These are phyloP conservation scores for Sophora flavescens DNA, from an alignment of 306 rosid species.

Conservation along the genomic window DNA sequence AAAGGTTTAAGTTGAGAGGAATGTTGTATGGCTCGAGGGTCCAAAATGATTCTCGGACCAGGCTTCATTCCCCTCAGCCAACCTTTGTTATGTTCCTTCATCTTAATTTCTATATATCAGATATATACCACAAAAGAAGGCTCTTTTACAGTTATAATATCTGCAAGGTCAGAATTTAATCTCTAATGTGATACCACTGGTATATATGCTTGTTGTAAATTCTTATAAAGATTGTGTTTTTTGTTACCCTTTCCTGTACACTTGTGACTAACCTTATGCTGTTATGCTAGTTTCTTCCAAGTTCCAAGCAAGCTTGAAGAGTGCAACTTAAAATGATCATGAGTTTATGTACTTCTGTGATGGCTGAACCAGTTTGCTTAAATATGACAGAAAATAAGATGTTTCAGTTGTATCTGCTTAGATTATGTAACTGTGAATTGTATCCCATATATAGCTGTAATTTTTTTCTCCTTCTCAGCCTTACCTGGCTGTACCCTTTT, in stretches of 20 bases:
- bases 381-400: not conserved
- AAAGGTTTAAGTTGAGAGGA: conserved; percentile 70
- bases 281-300: not conserved
- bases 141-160: not conserved
- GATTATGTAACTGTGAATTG: not conserved
- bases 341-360: not conserved
- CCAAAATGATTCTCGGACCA: conserved; percentile 75
- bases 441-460: not conserved
- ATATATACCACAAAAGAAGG: not conserved
- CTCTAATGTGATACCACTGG: not conserved
- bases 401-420: not conserved
- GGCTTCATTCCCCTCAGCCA: conserved; percentile 89
- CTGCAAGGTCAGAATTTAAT: conserved; percentile 22
- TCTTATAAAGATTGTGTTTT: not conserved
- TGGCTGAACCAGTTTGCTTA: not conserved
- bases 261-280: not conserved
- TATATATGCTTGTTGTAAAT: not conserved
- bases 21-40: conserved; percentile 81
- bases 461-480: not conserved
- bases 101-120: conserved; percentile 1
- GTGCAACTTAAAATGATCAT: not conserved
- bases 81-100: conserved; percentile 44
- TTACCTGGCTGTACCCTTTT: not conserved
- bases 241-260: not conserved
- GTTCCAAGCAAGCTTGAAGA: not conserved